Evolutionary conservation across 176 grass and related monocot genomes (phyloP), one percentile per base, ranked within the genome.

Genomic region (Musa troglodytarum): DNA sequence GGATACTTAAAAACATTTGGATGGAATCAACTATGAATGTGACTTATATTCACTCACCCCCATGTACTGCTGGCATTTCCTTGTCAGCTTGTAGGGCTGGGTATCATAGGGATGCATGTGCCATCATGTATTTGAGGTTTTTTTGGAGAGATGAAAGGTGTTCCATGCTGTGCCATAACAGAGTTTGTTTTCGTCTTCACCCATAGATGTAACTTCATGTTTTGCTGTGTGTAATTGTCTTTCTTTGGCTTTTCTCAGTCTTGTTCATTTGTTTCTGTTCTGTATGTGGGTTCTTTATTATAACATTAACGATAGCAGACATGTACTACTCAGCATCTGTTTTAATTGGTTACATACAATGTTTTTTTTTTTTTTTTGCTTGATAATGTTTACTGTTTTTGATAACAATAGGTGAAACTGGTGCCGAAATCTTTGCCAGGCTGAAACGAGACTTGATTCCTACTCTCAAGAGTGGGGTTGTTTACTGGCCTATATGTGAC

Each of bases 401-500:
- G 71, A 63, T 63, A 76, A 83, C 83, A 49, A 53, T 82, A 99
- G 95, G 95, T 73, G 91, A 99, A 68, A 82, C 78, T 5, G 34
- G 83, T 75, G 77, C 80, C 54, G 95, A 99, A 76, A 99, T 99
- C 21, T 83, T 92, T 86, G 88, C 88, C 76, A 99, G 95, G 68
- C 77, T 99, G 82, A 94, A 89, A 81, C 89, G 91, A 63, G 88
- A 99, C 73, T 65, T 94, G 70, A 76, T 99, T 75, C 95, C 86
- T 0, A 89, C 95, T 59, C 80, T 89, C 51, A 91, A 82, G 87
- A 94, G 62, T 68, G 95, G 95, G 9, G 80, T 99, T 66, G 70
- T 92, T 49, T 99, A 99, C 85, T 99, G 95, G 95, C 90, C 95
- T 63, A 53, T 89, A 15, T 99, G 95, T 81, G 95, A 99, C 66